Conservation (phyloP, 2,329 filamentous ascomycete genomes). For the Aspergillus thermomutatus region DNA sequence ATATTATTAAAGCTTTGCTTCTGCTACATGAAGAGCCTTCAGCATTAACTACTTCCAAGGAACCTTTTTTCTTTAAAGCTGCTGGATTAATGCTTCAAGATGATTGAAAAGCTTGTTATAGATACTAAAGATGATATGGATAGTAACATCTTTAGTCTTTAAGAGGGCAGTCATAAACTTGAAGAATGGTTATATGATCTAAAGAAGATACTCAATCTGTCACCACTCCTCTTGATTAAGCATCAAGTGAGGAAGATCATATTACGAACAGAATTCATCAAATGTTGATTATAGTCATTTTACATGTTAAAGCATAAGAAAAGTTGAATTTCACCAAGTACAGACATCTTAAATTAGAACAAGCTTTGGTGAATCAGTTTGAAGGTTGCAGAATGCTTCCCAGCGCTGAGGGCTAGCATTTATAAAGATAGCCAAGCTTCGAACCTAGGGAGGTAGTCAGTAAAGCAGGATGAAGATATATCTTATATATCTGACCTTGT, state of each 20-base stretch:
- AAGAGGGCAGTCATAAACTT: constrained; percentile 9
- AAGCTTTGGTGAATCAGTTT: constrained; percentile 7
- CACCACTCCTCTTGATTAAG: constrained; percentile 8
- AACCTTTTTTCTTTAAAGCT: constrained; percentile 10
- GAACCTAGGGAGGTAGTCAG: constrained; percentile 1
- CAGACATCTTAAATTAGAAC: constrained; percentile 14
- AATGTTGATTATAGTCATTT: constrained; percentile 5
- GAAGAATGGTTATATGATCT: constrained; percentile 17
- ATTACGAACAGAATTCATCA: constrained; percentile 4
- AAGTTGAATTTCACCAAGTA: constrained; percentile 16
- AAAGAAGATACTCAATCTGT: constrained; percentile 11
- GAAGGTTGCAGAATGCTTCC: constrained; percentile 10
- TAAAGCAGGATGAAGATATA: too few species aligned
- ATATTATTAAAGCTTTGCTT: constrained; percentile 14
- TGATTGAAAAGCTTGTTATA: constrained; percentile 18
- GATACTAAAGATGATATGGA: constrained; percentile 15
- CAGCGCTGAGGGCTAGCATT: constrained; percentile 12
- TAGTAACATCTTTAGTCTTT: constrained; percentile 13
- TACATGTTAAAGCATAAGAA: constrained; percentile 11
- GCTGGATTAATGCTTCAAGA: constrained; percentile 5
- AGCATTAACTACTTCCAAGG: constrained; percentile 13
- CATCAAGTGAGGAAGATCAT: constrained; percentile 1
- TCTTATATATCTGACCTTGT: too few species aligned
- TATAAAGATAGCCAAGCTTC: constrained; percentile 10
- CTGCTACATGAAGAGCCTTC: background rate